A percentile compares a stretch with the other conserved stretches of the same genome.
Evolutionary conservation across 208 protist species (phyloP).

Genomic region (Chromosphaera perkinsii): DNA sequence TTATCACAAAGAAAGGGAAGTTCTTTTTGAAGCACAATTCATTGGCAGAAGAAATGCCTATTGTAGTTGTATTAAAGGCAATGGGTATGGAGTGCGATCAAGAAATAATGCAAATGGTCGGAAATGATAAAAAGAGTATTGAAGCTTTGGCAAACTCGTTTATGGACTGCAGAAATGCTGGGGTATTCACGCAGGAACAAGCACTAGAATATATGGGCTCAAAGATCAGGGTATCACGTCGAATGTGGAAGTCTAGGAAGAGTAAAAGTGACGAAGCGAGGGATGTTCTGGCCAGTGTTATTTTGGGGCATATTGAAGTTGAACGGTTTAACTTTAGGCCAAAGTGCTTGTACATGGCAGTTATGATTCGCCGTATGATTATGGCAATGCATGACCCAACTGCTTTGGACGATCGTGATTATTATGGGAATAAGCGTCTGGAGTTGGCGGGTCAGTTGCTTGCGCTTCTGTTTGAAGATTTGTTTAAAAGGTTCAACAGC

Average conservation of each 20-base stretch:
- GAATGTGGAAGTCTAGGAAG: conserved; percentile 10
- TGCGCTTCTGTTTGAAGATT: conserved; percentile 94
- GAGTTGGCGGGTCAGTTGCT: conserved; percentile 94
- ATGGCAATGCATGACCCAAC: conserved; percentile 69
- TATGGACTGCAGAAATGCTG: conserved; percentile 68
- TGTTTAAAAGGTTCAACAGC: conserved; percentile 95
- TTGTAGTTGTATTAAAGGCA: conserved; percentile 88
- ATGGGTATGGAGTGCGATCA: conserved; percentile 94
- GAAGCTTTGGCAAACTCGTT: conserved; percentile 66
- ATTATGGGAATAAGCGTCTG: conserved; percentile 97
- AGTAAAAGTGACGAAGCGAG: conserved; percentile 58
- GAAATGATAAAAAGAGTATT: conserved; percentile 71
- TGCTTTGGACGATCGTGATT: conserved; percentile 94
- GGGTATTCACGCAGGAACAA: conserved; percentile 84
- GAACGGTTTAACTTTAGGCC: conserved; percentile 88
- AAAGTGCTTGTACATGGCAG: conserved; percentile 91
- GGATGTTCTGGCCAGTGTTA: conserved; percentile 52
- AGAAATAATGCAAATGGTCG: conserved; percentile 93
- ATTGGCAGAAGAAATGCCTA: conserved; percentile 93
- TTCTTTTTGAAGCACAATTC: conserved; percentile 95
- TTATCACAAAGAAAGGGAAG: conserved; percentile 81
- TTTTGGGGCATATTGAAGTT: conserved; percentile 65
- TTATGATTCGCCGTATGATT: conserved; percentile 95
- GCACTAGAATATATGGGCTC: conserved; percentile 79
- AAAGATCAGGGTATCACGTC: conserved; percentile 12